A percentile compares a stretch with the other conserved stretches of the same genome.
phyloP scores from a whole-genome alignment of 2,329 filamentous ascomycete species.

The Epichloe elymi region DNA sequence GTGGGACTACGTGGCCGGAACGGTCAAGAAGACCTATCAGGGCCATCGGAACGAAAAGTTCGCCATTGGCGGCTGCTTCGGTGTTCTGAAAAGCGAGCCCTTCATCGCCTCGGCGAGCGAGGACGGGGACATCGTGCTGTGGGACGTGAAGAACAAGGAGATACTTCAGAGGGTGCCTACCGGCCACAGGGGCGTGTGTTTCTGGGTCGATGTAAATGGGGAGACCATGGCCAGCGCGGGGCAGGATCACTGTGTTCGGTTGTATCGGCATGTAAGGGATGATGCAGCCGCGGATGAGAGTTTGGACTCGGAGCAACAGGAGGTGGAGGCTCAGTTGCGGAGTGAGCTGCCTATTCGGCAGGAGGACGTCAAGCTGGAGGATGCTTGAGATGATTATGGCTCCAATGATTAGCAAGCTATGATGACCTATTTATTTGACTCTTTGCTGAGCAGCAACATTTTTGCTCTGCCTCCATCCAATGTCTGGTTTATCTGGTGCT shows the following conservation, averaged over 20 bases:
- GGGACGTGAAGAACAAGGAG: constrained; percentile 81
- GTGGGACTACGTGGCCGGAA: constrained; percentile 89
- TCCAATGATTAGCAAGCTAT: constrained; percentile 1
- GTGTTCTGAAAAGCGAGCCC: constrained; percentile 32
- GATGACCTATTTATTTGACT: background rate
- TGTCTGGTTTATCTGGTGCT: background rate
- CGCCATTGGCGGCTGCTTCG: constrained; percentile 77
- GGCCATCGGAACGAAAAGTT: constrained; percentile 77
- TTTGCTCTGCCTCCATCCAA: background rate
- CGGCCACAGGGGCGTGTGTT: constrained; percentile 43
- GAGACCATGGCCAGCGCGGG: constrained; percentile 44
- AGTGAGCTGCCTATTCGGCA: constrained; percentile 3
- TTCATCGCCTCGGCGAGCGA: constrained; percentile 81
- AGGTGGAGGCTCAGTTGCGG: constrained; percentile 1
- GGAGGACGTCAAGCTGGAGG: constrained; percentile 5
- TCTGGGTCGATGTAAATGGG: constrained; percentile 50
- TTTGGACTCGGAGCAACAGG: background rate
- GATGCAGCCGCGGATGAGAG: background rate
- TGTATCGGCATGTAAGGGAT: constrained; percentile 28
- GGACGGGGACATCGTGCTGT: constrained; percentile 72
- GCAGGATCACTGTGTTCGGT: constrained; percentile 38
- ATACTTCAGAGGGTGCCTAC: constrained; percentile 52
- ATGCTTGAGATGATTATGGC: constrained; percentile 1
- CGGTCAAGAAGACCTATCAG: constrained; percentile 93
- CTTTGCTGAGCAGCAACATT: background rate